Evolutionary conservation across 306 rosid genomes (phyloP).

Genomic region (Echinosophora koreensis): DNA sequence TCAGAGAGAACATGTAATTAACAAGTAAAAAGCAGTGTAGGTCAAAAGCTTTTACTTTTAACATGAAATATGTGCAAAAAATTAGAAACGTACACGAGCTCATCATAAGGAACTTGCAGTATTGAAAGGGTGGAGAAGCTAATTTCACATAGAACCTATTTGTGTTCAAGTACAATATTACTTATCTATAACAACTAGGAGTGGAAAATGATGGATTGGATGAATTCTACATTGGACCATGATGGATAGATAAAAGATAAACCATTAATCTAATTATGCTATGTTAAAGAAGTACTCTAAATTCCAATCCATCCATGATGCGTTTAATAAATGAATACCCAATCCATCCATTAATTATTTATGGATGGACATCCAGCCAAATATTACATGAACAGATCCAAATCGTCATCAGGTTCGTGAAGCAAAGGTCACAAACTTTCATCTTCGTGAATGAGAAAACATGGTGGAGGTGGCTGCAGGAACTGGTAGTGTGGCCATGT

Average conservation of each 20-base stretch:
- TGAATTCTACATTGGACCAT: neutral
- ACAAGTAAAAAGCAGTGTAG: neutral
- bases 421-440: too few relatives aligned
- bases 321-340: neutral
- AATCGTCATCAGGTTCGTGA: too few relatives aligned
- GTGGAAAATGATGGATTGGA: neutral
- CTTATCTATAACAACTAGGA: neutral
- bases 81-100: neutral
- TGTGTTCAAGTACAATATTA: neutral
- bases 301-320: neutral
- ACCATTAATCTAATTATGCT: too few relatives aligned
- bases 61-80: neutral
- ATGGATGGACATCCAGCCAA: too few relatives aligned
- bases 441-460: neutral
- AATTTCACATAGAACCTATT: neutral
- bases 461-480: neutral
- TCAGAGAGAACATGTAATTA: slow-evolving; percentile 2
- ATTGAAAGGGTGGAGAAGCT: neutral
- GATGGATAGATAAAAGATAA: neutral
- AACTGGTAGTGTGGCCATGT: neutral
- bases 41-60: neutral
- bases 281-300: neutral
- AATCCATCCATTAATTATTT: too few relatives aligned
- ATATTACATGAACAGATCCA: too few relatives aligned
- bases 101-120: slow-evolving; percentile 1